These are phyloP conservation scores for Neoscytalidium dimidiatum DNA, from an alignment of 2,329 filamentous ascomycete genomes.

Conservation along the genomic window DNA sequence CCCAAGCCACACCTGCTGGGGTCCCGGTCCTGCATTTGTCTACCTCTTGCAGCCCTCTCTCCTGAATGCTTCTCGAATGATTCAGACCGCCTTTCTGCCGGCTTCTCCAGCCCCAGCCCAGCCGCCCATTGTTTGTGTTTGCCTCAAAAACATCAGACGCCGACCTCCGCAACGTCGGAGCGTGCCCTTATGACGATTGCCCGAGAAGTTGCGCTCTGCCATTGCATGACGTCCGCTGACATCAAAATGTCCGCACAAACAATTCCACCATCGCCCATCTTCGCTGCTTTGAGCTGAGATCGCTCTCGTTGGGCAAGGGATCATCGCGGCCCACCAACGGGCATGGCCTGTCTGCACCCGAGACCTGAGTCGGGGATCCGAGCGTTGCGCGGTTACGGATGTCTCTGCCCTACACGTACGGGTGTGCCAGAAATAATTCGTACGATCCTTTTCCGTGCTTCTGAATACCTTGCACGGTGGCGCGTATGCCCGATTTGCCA, in stretches of 20 bases:
- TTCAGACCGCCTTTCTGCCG: slow-evolving; percentile 14
- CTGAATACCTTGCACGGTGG: neutral
- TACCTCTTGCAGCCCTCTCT: slow-evolving; percentile 16
- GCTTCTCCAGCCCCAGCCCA: neutral
- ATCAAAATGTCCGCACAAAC: neutral
- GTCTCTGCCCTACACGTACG: neutral
- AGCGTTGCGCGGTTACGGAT: neutral
- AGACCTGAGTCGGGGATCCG: slow-evolving; percentile 9
- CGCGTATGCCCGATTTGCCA: neutral
- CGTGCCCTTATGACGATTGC: neutral
- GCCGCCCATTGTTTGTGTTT: neutral
- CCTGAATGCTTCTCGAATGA: slow-evolving; percentile 13
- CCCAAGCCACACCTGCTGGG: slow-evolving; percentile 2
- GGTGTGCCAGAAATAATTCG: neutral
- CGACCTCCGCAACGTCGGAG: neutral
- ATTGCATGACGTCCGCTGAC: slow-evolving; percentile 7
- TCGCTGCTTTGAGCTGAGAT: neutral
- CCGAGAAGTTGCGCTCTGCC: neutral
- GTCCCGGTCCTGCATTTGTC: slow-evolving; percentile 9
- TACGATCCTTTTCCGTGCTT: neutral
- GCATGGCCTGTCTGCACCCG: slow-evolving; percentile 1
- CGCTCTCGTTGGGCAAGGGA: neutral
- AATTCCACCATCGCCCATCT: neutral
- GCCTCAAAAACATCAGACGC: neutral
- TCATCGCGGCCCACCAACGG: slow-evolving; percentile 5